Conservation (phyloP, 2,329 filamentous ascomycete species). For the Phaeomoniella chlamydospora region DNA sequence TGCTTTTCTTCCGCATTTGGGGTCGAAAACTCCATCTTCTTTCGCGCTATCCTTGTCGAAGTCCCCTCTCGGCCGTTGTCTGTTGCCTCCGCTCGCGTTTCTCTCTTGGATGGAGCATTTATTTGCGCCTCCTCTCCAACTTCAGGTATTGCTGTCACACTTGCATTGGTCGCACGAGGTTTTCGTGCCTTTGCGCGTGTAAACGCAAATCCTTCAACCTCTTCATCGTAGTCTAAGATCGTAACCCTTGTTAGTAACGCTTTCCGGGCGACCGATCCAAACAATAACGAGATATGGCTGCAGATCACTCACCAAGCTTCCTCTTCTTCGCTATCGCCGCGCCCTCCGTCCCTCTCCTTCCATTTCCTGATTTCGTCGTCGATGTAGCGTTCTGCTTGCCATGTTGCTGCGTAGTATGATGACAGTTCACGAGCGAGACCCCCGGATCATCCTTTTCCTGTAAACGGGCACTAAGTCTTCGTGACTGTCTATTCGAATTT, state of each 20-base stretch:
- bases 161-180: slow-evolving; percentile 23
- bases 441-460: slow-evolving; percentile 18
- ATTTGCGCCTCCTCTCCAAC: slow-evolving; percentile 7
- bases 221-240: slow-evolving; percentile 47
- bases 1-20: slow-evolving; percentile 10
- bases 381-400: slow-evolving; percentile 7
- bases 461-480: slow-evolving; percentile 18
- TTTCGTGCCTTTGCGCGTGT: slow-evolving; percentile 54
- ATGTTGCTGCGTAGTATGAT: slow-evolving; percentile 6
- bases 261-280: background rate
- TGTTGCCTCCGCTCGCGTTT: slow-evolving; percentile 12
- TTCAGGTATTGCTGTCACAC: slow-evolving; percentile 14
- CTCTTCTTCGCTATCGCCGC: slow-evolving; percentile 20
- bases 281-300: background rate
- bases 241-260: slow-evolving; percentile 1
- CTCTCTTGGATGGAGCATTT: slow-evolving; percentile 10
- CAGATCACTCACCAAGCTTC: slow-evolving; percentile 24
- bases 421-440: slow-evolving; percentile 5
- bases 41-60: slow-evolving; percentile 17
- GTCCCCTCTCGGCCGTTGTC: background rate
- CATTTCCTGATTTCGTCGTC: slow-evolving; percentile 11
- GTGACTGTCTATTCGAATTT: slow-evolving; percentile 10
- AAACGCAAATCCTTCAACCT: slow-evolving; percentile 66
- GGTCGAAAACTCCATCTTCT: slow-evolving; percentile 20
- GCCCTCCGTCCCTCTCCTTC: slow-evolving; percentile 10